Conservation (phyloP, 257 asterid genomes). For the Penstemon barbatus region DNA sequence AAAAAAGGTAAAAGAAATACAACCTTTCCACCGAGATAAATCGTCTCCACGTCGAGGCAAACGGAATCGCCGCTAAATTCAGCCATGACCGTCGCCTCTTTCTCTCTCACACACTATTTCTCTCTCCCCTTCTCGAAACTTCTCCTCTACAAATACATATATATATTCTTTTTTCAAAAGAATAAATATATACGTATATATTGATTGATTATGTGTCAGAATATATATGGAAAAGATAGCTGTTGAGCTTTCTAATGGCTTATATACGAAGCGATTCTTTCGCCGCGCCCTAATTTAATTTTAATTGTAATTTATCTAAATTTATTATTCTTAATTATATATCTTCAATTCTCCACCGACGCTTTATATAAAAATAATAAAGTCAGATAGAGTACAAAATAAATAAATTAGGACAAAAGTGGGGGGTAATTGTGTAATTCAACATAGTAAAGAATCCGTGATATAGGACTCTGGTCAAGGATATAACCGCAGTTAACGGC, state of each 20-base stretch:
- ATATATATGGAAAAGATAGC: not conserved
- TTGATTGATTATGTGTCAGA: too few species aligned
- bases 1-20: conserved; percentile 3
- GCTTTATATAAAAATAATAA: not conserved
- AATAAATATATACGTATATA: not conserved
- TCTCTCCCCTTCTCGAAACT: not conserved
- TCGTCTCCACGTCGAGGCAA: conserved; percentile 44
- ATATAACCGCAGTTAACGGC: conserved; percentile 44
- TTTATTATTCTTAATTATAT: conserved; percentile 16
- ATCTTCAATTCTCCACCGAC: conserved; percentile 40
- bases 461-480: conserved; percentile 27
- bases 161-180: not conserved
- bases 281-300: conserved; percentile 25
- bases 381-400: not conserved
- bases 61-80: conserved; percentile 38
- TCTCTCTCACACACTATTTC: conserved; percentile 14
- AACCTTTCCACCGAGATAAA: conserved; percentile 52
- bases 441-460: not conserved
- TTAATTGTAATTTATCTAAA: conserved; percentile 15
- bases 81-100: conserved; percentile 38
- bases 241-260: conserved; percentile 30
- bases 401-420: not conserved
- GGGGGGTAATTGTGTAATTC: conserved; percentile 23
- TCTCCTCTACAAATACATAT: conserved; percentile 13
- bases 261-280: conserved; percentile 38